Evolutionary conservation across 1,284 basidiomycete genomes (phyloP), one percentile per base, ranked within the genome.

Genomic region (Apiotrichum siamense): DNA sequence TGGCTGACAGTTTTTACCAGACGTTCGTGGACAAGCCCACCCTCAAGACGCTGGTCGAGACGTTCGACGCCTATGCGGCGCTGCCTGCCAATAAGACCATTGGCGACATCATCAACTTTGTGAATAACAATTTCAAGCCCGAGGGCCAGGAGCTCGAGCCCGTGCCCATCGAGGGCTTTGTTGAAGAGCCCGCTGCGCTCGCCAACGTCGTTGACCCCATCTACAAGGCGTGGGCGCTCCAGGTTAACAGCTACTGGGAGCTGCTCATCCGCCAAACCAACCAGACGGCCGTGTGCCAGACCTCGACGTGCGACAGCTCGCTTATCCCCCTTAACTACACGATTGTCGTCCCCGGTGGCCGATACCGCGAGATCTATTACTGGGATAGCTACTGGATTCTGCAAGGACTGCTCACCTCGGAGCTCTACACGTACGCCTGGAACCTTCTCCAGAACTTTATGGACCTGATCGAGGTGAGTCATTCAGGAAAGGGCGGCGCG

Each of bases 321-420:
- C 76, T 96, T 42, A 90, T 96, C 55, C 88, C 89, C 3, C 77
- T 94, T 47, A 93, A 94, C 65, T 80, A 93, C 63, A 88, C 87
- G 0, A 88, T 94, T 65, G 86, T 93, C 20, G 81, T 96, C 35
- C 90, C 92, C 10, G 91, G 86, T 3, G 85, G 85, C 27, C 76
- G 85, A 3, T 87, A 86, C 74, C 75, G 70, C 41, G 83, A 84
- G 60, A 62, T 68, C 42, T 59, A 63, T 51, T 65, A 61, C 21
- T 69, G 71, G 70, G 68, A 69, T 55, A 59, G 50, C 39, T 88
- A 82, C 72, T 91, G 88, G 88, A 91, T 93, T 59, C 72, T 88
- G 5, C 82, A 88, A 56, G 91, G 91, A 29, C 76, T 94, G 29
- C 76, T 96, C 39, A 77, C 85, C 64, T 89, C 86, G 2, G 81